Evolutionary conservation across 2,329 filamentous ascomycete genomes (phyloP).

Genomic region (Bretziella fagacearum): DNA sequence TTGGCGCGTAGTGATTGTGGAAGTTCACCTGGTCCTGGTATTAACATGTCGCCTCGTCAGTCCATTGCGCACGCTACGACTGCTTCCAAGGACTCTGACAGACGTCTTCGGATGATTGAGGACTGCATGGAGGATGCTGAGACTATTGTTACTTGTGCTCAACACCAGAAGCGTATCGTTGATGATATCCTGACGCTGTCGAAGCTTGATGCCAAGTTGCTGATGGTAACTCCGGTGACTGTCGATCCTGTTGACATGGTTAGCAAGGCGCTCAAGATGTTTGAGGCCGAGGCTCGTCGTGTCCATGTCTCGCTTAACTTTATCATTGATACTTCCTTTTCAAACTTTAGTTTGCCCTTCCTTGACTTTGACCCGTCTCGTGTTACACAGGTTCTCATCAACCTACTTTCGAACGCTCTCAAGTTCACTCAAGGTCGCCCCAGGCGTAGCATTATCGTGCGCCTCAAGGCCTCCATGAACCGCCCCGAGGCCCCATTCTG

Average conservation of each 20-base stretch:
- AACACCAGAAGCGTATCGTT: slow-evolving; percentile 59
- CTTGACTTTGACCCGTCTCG: slow-evolving; percentile 57
- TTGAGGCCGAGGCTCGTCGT: slow-evolving; percentile 55
- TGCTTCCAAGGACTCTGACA: background rate
- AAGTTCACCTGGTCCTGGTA: background rate
- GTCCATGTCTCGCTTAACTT: slow-evolving; percentile 58
- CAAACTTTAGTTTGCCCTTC: slow-evolving; percentile 46
- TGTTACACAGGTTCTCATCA: slow-evolving; percentile 58
- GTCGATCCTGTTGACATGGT: slow-evolving; percentile 52
- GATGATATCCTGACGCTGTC: slow-evolving; percentile 50
- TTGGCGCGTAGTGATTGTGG: background rate
- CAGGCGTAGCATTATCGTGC: slow-evolving; percentile 37
- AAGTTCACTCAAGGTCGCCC: slow-evolving; percentile 47
- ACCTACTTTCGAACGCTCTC: slow-evolving; percentile 52
- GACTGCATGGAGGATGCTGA: slow-evolving; percentile 57
- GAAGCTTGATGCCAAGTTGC: slow-evolving; percentile 53
- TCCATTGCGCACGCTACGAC: background rate
- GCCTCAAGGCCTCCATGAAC: slow-evolving; percentile 21
- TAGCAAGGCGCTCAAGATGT: slow-evolving; percentile 57
- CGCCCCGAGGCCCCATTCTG: slow-evolving; percentile 23
- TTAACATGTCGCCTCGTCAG: slow-evolving; percentile 5
- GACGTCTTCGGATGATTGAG: slow-evolving; percentile 8
- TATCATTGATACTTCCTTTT: slow-evolving; percentile 49
- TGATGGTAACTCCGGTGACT: slow-evolving; percentile 53
- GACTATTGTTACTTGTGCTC: slow-evolving; percentile 62